Evolutionary conservation across 257 asterid species (phyloP).

Genomic region (Rehmannia glutinosa): DNA sequence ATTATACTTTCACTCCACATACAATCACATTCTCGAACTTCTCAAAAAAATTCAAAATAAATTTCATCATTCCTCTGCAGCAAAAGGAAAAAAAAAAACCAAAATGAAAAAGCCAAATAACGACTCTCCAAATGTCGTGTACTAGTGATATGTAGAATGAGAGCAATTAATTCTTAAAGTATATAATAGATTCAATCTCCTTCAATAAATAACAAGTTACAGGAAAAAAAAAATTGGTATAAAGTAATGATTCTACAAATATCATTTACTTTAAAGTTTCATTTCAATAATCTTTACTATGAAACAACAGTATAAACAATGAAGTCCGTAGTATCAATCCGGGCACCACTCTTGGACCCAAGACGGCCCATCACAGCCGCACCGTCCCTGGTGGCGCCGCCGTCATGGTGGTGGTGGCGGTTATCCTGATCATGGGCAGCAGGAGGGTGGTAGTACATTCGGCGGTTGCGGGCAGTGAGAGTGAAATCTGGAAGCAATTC

Average conservation of each 20-base stretch:
- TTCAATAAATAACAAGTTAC: not conserved
- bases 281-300: not conserved
- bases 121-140: no score
- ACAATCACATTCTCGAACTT: no score
- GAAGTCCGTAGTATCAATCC: constrained; percentile 46
- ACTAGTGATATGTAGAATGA: no score
- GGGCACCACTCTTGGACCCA: not conserved
- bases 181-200: not conserved
- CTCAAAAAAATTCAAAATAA: no score
- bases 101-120: no score
- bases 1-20: no score
- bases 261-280: not conserved
- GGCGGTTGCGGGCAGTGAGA: constrained; percentile 74
- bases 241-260: not conserved
- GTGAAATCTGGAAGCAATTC: constrained; percentile 46
- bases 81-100: no score
- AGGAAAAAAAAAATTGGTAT: not conserved
- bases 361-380: constrained; percentile 7
- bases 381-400: not conserved
- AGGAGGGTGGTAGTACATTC: constrained; percentile 74
- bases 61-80: no score
- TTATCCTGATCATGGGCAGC: not conserved
- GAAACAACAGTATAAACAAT: constrained; percentile 46
- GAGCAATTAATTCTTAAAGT: no score
- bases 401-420: not conserved